Evolutionary conservation across 371 early-diverging fungal genomes (phyloP).

Genomic region (Mortierella sp.): DNA sequence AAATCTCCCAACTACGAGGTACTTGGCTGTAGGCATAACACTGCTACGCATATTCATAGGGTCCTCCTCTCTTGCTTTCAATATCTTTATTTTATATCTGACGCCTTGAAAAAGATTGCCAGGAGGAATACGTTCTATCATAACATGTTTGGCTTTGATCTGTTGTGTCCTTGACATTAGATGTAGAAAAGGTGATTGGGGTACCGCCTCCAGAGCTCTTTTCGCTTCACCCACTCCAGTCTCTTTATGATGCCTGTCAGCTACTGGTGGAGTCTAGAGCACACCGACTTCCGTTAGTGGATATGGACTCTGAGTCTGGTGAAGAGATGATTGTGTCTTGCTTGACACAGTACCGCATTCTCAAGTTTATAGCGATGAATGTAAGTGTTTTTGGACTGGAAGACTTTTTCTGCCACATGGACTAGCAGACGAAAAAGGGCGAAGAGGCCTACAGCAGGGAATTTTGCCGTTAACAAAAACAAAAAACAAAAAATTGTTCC

Average conservation of each 20-base stretch:
- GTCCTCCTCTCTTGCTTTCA: not conserved
- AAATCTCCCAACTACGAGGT: constrained; percentile 79
- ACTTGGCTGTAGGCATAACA: not conserved
- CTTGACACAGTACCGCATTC: constrained; percentile 90
- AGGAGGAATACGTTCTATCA: not conserved
- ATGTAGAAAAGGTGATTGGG: constrained; percentile 66
- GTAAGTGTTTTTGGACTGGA: constrained; percentile 54
- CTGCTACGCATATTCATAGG: not conserved
- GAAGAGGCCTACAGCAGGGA: not conserved
- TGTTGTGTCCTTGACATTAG: constrained; percentile 13
- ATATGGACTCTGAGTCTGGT: constrained; percentile 75
- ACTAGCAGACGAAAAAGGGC: not conserved
- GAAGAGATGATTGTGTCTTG: constrained; percentile 92
- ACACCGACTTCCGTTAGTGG: constrained; percentile 90
- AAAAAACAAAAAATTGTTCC: too few species aligned
- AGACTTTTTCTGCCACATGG: not conserved
- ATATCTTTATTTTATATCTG: constrained; percentile 46
- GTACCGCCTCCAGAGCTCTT: constrained; percentile 69
- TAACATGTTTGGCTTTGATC: not conserved
- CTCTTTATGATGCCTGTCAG: constrained; percentile 84
- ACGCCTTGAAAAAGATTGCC: constrained; percentile 7
- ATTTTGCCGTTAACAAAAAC: not conserved
- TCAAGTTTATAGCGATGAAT: constrained; percentile 90
- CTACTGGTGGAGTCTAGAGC: constrained; percentile 80
- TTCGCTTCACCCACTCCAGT: constrained; percentile 84